Evolutionary conservation across 768 basidiomycete species (phyloP).

Genomic region (Rhodotorula graminis): DNA sequence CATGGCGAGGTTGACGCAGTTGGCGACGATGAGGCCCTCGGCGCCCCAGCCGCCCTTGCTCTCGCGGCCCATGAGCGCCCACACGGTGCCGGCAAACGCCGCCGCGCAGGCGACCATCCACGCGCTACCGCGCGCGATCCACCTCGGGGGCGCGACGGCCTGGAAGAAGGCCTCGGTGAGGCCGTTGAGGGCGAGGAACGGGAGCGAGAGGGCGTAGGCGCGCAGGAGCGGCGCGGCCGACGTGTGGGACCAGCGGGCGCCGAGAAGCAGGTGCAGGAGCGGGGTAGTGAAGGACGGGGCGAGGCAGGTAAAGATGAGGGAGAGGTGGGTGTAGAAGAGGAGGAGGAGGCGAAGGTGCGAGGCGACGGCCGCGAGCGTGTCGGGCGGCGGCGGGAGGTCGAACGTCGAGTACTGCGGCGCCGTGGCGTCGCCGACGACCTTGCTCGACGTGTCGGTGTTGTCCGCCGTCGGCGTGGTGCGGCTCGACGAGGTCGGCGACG

Average conservation of each 20-base stretch:
- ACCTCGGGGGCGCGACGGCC: conserved; percentile 63
- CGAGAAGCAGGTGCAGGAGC: conserved; percentile 65
- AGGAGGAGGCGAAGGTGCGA: conserved; percentile 57
- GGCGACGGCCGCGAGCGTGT: conserved; percentile 5
- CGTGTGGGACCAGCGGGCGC: conserved; percentile 51
- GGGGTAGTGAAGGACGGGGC: conserved; percentile 70
- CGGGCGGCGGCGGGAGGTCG: neutral
- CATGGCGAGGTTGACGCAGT: conserved; percentile 42
- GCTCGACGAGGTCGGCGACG: neutral
- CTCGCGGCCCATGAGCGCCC: conserved; percentile 50
- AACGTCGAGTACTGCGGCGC: neutral
- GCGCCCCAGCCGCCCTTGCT: conserved; percentile 57
- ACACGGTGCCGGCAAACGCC: conserved; percentile 60
- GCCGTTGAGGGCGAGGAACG: conserved; percentile 83
- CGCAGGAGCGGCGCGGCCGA: conserved; percentile 66
- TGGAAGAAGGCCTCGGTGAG: conserved; percentile 85
- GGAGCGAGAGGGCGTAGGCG: conserved; percentile 83
- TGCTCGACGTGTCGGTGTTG: neutral
- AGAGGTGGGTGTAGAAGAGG: conserved; percentile 29
- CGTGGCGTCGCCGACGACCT: neutral
- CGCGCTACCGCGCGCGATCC: conserved; percentile 62
- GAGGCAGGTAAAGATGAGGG: conserved; percentile 62
- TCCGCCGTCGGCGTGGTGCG: neutral
- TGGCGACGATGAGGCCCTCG: conserved; percentile 41
- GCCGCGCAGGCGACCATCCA: conserved; percentile 77